Base-by-base conservation (phyloP, 169 alveolate species). In the Plasmodium blacklocki region DNA sequence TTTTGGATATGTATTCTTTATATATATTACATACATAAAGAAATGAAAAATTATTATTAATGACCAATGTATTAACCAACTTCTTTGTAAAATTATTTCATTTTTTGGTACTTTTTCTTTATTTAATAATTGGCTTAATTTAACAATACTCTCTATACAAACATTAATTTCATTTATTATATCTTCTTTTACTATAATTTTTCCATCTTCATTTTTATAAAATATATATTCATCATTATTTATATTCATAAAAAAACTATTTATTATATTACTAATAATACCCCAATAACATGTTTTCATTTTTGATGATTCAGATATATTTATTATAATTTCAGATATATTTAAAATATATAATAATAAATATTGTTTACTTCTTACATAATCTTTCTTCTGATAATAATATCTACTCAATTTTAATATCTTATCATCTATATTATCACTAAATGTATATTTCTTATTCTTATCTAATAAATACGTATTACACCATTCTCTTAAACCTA, bases 31-130 rank as follows among this genome's bases (percentile, higher is more conserved):
- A 52, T 92, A 88, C 56, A 94, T 74, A 74, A 93, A 94, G 67
- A 93, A 94, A 90, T 93, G 94, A 91, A 94, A 94, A 1, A 94
- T 91, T 76, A 88, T 91, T 15, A 94, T 91, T 23, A 94, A 74
- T 19, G 96, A 26, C 96, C 96, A 94, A 73, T 94, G 96, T 50
- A 94, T 80, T 73, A 94, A 66, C 96, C 96, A 94, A 73, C 92
- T 78, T 62, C 96, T 92, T 76, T 94, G 94, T 39, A 94, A 78
- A 18, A 94, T 93, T 18, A 91, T 72, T 74, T 93, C 95, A 92
- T 92, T 93, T 66, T 89, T 89, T 50, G 76, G 14, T 29, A 71
- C 72, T 74, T 93, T 73, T 60, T 91, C 73, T 76, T 78, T 68
- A 87, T 29, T 72, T 92, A 94, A 54, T 88, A 94, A 59, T 71